These are phyloP conservation scores for Lipomyces anomalus DNA, from an alignment of 805 yeast species.

Conservation along the genomic window DNA sequence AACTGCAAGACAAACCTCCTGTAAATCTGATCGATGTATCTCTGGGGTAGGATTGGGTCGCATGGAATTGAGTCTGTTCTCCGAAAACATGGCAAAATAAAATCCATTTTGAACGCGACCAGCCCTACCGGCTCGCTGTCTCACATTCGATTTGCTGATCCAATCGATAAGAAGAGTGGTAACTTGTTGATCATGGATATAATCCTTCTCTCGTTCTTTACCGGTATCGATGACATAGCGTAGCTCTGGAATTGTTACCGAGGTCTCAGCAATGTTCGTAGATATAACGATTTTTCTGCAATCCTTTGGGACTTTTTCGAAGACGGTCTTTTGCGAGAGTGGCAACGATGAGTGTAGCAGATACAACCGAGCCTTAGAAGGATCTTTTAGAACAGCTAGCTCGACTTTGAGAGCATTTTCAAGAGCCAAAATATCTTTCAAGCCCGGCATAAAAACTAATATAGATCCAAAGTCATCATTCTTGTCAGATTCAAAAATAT, in stretches of 20 bases:
- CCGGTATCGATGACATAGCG: constrained; percentile 76
- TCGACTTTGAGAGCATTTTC: constrained; percentile 4
- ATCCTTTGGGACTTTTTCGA: constrained; percentile 42
- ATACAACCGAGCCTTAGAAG: constrained; percentile 7
- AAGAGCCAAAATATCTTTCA: constrained; percentile 16
- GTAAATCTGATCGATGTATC: constrained; percentile 22
- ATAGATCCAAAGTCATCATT: constrained; percentile 24
- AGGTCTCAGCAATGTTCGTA: constrained; percentile 86
- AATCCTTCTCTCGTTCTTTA: constrained; percentile 68
- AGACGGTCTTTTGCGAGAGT: constrained; percentile 57
- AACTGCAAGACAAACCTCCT: constrained; percentile 16
- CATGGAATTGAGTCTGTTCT: constrained; percentile 3
- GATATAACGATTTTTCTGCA: constrained; percentile 71
- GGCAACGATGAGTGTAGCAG: constrained; percentile 22
- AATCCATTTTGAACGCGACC: constrained; percentile 76
- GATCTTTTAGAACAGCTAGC: constrained; percentile 1
- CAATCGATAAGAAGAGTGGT: constrained; percentile 70
- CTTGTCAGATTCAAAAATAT: constrained; percentile 4
- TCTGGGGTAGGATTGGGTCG: constrained; percentile 20
- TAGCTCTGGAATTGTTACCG: constrained; percentile 78
- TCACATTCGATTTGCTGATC: constrained; percentile 70
- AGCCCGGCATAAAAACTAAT: constrained; percentile 26
- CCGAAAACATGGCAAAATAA: constrained; percentile 60
- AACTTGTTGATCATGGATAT: constrained; percentile 65
- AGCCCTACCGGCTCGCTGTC: constrained; percentile 78